Evolutionary conservation across 768 basidiomycete genomes (phyloP).

Genomic region (Kwoniella newhampshirensis): DNA sequence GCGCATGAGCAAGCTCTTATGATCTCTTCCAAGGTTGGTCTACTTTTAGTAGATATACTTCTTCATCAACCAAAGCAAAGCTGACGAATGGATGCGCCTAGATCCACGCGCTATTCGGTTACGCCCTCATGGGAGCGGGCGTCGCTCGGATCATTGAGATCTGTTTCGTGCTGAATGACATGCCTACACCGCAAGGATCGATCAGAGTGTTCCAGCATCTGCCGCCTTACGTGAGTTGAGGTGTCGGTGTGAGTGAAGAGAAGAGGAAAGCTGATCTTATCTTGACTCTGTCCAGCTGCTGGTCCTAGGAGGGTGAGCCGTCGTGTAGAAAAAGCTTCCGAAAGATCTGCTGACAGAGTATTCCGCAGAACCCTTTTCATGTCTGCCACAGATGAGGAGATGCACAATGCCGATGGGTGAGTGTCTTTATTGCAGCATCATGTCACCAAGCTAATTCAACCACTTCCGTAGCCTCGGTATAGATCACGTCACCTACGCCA

Average conservation of each 20-base stretch:
- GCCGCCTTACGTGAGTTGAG: constrained; percentile 77
- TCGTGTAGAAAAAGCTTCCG: neutral
- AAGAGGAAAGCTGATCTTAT: neutral
- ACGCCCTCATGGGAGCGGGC: constrained; percentile 80
- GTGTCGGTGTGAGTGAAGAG: too few species aligned
- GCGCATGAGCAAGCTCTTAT: constrained; percentile 80
- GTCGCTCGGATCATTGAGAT: constrained; percentile 76
- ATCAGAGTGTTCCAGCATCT: constrained; percentile 74
- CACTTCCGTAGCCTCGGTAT: constrained; percentile 58
- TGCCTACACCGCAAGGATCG: constrained; percentile 51
- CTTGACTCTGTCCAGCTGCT: constrained; percentile 59
- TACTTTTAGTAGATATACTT: neutral
- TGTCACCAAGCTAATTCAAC: neutral
- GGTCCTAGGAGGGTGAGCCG: constrained; percentile 66
- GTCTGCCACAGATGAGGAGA: constrained; percentile 90
- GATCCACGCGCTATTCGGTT: constrained; percentile 84
- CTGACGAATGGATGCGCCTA: too few species aligned
- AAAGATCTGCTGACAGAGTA: neutral
- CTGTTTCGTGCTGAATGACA: constrained; percentile 65
- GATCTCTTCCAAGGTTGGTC: constrained; percentile 72
- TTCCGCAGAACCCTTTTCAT: constrained; percentile 72
- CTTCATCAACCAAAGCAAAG: neutral
- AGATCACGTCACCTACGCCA: constrained; percentile 87
- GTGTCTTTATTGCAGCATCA: constrained; percentile 10
- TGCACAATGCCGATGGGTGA: constrained; percentile 64